These are phyloP conservation scores for Aschersonia sp. DNA, from an alignment of 2,329 filamentous ascomycete species.

Conservation along the genomic window DNA sequence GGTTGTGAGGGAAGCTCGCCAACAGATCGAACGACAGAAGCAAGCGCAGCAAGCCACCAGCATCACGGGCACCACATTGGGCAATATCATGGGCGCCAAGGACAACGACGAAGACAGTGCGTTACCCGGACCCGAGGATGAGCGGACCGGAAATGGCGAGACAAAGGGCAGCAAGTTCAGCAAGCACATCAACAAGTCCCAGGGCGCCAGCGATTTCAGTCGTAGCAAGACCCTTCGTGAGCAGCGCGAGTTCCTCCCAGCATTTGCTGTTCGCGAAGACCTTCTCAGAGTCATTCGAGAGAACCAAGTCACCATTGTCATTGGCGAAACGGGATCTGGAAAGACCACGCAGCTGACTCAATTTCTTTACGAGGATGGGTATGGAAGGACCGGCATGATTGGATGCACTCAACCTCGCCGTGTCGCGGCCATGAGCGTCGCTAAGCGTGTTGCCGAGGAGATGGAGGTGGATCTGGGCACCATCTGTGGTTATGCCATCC, in stretches of 20 bases:
- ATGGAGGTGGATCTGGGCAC: conserved; percentile 89
- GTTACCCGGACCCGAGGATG: conserved; percentile 57
- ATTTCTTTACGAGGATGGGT: conserved; percentile 91
- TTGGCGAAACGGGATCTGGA: conserved; percentile 92
- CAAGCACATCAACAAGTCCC: conserved; percentile 73
- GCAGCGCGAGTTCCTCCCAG: conserved; percentile 84
- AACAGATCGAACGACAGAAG: conserved; percentile 84
- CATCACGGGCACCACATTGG: conserved; percentile 77
- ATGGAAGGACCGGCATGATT: conserved; percentile 76
- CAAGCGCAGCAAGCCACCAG: conserved; percentile 93
- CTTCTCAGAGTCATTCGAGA: conserved; percentile 82
- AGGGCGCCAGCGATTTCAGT: conserved; percentile 82
- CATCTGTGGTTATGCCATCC: conserved; percentile 88
- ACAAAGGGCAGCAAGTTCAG: conserved; percentile 60
- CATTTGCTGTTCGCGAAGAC: conserved; percentile 92
- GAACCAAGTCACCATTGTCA: conserved; percentile 93
- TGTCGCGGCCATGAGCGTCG: conserved; percentile 97
- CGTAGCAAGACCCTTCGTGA: conserved; percentile 81
- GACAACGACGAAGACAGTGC: conserved; percentile 89
- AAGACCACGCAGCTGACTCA: conserved; percentile 97
- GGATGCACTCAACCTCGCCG: conserved; percentile 92
- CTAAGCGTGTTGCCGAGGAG: conserved; percentile 94
- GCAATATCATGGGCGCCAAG: conserved; percentile 91
- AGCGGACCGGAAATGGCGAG: conserved; percentile 25
- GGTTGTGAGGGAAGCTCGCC: conserved; percentile 79